Evolutionary conservation across 2,329 filamentous ascomycete species (phyloP).

Genomic region (Aspergillus thermomutatus): DNA sequence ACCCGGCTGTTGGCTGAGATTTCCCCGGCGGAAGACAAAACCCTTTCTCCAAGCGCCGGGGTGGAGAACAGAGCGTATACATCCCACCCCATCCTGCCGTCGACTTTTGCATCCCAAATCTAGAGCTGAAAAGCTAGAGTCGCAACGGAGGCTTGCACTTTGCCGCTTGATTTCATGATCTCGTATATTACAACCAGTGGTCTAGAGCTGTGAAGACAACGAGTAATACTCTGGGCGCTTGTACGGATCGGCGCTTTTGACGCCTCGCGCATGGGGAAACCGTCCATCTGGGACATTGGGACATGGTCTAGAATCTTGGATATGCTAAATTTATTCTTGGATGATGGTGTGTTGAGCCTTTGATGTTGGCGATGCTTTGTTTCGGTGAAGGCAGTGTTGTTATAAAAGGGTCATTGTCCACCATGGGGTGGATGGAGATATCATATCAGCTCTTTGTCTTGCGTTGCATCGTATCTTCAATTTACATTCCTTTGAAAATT

Average conservation of each 20-base stretch:
- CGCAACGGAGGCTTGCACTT: neutral
- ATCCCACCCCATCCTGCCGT: neutral
- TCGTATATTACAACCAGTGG: neutral
- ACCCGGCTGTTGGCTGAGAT: conserved; percentile 25
- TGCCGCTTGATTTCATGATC: neutral
- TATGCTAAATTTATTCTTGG: neutral
- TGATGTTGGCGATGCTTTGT: neutral
- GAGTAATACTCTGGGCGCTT: neutral
- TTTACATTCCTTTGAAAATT: neutral
- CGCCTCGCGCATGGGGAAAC: neutral
- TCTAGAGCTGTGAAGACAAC: neutral
- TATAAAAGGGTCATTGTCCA: neutral
- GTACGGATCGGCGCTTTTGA: neutral
- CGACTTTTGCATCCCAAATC: neutral
- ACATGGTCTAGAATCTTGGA: neutral
- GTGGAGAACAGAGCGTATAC: conserved; percentile 14
- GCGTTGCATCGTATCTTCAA: neutral
- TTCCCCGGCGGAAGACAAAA: conserved; percentile 8
- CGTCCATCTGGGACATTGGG: neutral
- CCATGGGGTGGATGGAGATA: neutral
- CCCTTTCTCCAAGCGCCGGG: conserved; percentile 24
- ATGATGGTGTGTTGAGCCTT: neutral
- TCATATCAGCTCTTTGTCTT: neutral
- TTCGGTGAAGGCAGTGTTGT: neutral
- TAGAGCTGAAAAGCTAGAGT: neutral